Base-by-base conservation (phyloP, 352 stramenopile genomes). In the Globisporangium acanthophoron region DNA sequence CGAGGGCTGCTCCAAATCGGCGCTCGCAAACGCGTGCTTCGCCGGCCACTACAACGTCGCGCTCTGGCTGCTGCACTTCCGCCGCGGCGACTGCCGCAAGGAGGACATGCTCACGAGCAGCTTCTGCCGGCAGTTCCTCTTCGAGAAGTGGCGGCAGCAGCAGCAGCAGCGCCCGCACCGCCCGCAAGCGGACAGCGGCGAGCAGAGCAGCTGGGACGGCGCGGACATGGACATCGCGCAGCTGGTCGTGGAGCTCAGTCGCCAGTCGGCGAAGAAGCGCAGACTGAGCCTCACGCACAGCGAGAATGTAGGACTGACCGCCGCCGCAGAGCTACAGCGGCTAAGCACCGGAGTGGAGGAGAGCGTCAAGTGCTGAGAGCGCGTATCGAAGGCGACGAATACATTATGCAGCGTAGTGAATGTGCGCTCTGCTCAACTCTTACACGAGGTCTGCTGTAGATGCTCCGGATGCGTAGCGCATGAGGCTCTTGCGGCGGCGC, bases 1-100 rank as follows among this genome's bases (percentile, higher is more conserved):
- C 0, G 85, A 92, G 69, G 78, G 80, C 16, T 91, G 85, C 61
- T 88, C 70, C n/a, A 71, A 73, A 50, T 88, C 78, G 37, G 85
- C 82, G 9, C 60, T 94, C 18, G 58, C 78, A 9, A 90, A 89
- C 56, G 85, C 81, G 5, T 72, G 82, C 15, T 66, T 75, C 46
- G 64, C 71, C 3, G 73, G 75, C 27, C 80, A 90, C 41, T 61
- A 70, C 9, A 48, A 87, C 3, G 59, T 90, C 9, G 72, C 78
- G n/a, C 57, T 66, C 59, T 94, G 76, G 74, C 60, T 94, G 57
- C 57, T 62, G n/a, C 20, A 52, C 49, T 46, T 48, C 39, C 57
- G 57, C 15, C 57, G 40, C 31, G 24, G 37, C 18, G 43, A 62
- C 18, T 62, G 57, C 43, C 57, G 57, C 29, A 53, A 52, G 33